These are phyloP conservation scores for Oryza rufipogon DNA, from an alignment of 176 grass and related monocot species.

Conservation along the genomic window DNA sequence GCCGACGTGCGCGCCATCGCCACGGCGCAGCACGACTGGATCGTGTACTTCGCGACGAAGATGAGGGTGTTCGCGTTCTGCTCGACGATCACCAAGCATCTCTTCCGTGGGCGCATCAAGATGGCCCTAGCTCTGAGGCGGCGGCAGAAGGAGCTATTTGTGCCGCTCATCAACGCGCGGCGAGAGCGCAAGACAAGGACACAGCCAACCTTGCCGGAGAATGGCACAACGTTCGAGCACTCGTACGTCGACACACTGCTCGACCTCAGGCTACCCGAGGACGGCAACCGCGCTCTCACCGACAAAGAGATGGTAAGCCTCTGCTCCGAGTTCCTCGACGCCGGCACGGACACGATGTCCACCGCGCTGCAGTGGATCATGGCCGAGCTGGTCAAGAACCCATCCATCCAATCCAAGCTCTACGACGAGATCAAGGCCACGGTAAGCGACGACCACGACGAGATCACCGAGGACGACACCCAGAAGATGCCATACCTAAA, in stretches of 20 bases:
- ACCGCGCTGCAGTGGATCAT: constrained; percentile 78
- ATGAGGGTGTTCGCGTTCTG: constrained; percentile 39
- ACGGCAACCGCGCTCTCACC: constrained; percentile 41
- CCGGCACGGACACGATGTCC: constrained; percentile 73
- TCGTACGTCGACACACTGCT: constrained; percentile 78
- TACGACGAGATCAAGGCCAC: constrained; percentile 39
- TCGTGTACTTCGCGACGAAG: constrained; percentile 11
- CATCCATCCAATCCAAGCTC: constrained; percentile 45
- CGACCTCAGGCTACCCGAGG: constrained; percentile 54
- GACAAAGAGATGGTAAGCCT: constrained; percentile 49
- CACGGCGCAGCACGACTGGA: constrained; percentile 1
- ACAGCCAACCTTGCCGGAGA: not conserved
- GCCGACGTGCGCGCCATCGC: constrained; percentile 40
- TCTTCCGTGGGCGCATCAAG: constrained; percentile 42
- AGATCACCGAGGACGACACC: constrained; percentile 51
- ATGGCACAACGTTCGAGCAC: constrained; percentile 44
- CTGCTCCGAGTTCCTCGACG: constrained; percentile 69
- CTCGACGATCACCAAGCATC: constrained; percentile 41
- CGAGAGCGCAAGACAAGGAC: constrained; percentile 35
- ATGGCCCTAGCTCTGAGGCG: not conserved
- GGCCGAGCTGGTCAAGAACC: constrained; percentile 78
- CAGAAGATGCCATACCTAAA: constrained; percentile 63
- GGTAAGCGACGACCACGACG: not conserved
- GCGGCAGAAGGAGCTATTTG: constrained; percentile 33
- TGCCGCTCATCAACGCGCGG: constrained; percentile 50